These are phyloP conservation scores for Xylaria curta DNA, from an alignment of 495 filamentous ascomycete genomes.

Conservation along the genomic window DNA sequence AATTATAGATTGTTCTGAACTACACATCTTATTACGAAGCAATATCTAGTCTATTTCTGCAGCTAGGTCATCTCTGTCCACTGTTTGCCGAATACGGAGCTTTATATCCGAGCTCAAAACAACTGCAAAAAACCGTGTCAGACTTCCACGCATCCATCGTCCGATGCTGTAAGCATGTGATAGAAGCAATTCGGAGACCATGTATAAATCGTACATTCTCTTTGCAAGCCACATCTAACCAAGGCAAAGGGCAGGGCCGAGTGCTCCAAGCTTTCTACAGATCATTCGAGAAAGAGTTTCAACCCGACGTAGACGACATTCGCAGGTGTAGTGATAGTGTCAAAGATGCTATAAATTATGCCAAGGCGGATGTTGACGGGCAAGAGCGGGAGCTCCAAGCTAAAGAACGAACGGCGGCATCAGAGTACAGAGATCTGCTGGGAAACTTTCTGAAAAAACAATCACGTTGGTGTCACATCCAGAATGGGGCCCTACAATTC, in stretches of 20 bases:
- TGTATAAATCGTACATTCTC: neutral
- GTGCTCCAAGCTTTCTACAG: constrained; percentile 28
- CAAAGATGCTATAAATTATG: constrained; percentile 23
- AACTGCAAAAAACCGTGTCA: neutral
- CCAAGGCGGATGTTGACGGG: neutral
- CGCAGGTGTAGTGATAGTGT: constrained; percentile 31
- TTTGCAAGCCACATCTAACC: neutral
- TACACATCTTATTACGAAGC: neutral
- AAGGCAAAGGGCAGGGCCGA: neutral
- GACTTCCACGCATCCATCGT: constrained; percentile 3
- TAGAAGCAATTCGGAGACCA: neutral
- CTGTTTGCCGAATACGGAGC: neutral
- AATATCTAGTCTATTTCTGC: neutral
- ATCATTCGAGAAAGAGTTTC: constrained; percentile 32
- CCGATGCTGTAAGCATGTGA: neutral
- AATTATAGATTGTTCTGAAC: neutral
- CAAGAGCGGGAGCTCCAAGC: neutral
- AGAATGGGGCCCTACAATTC: neutral
- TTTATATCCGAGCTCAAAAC: neutral
- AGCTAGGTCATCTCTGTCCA: neutral
- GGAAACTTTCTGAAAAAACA: neutral
- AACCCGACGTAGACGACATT: constrained; percentile 30
- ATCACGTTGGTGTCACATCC: neutral
- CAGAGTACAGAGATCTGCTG: neutral
- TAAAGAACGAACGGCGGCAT: neutral